A percentile compares a stretch with the other conserved stretches of the same genome.
Conservation (phyloP, 2,329 filamentous ascomycete genomes). For the Rachicladosporium sp. region DNA sequence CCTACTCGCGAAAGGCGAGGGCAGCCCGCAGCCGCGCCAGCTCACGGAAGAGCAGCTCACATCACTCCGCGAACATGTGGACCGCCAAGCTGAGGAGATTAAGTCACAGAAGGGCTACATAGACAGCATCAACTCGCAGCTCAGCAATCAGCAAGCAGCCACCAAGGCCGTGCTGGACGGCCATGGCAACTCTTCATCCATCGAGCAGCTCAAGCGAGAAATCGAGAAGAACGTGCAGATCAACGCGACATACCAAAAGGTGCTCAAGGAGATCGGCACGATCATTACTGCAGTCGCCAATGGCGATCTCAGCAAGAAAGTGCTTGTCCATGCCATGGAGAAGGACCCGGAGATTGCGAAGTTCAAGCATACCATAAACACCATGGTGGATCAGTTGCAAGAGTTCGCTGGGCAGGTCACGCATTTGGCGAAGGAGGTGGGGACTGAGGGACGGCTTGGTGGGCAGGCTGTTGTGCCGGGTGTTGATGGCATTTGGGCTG, state of each 20-base stretch:
- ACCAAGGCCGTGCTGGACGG: slow-evolving; percentile 70
- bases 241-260: slow-evolving; percentile 97
- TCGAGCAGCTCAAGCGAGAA: slow-evolving; percentile 80
- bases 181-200: slow-evolving; percentile 76
- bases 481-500: slow-evolving; percentile 94
- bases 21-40: slow-evolving; percentile 30
- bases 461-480: slow-evolving; percentile 89
- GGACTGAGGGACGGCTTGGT: slow-evolving; percentile 85
- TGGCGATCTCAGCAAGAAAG: slow-evolving; percentile 92
- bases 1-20: slow-evolving; percentile 42
- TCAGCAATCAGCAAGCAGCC: slow-evolving; percentile 72
- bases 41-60: slow-evolving; percentile 74
- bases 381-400: slow-evolving; percentile 97
- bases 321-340: slow-evolving; percentile 87
- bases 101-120: slow-evolving; percentile 78
- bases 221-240: slow-evolving; percentile 95
- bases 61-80: slow-evolving; percentile 78
- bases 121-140: slow-evolving; percentile 70
- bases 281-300: slow-evolving; percentile 94
- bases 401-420: slow-evolving; percentile 96
- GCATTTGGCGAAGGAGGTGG: slow-evolving; percentile 85
- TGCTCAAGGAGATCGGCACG: slow-evolving; percentile 87
- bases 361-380: slow-evolving; percentile 97
- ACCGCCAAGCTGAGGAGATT: slow-evolving; percentile 86
- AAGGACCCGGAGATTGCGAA: slow-evolving; percentile 97